phyloP scores from a whole-genome alignment of 148 eudicot species.

The Vaccinium macrocarpon region DNA sequence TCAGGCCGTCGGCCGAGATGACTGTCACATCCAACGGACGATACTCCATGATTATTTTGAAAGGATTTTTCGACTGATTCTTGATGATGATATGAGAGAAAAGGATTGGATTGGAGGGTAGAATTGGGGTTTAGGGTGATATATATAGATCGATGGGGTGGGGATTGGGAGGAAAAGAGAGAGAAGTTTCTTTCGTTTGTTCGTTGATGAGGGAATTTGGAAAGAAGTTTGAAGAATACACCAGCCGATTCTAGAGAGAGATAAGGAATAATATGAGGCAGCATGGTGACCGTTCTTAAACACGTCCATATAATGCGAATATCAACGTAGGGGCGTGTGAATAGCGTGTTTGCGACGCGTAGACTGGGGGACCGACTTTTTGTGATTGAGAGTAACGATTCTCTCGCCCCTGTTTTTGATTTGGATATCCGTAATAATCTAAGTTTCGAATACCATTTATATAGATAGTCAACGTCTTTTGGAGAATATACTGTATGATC shows the following conservation, averaged over 20 bases:
- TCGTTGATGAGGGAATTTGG: neutral
- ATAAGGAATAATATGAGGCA: too few species aligned
- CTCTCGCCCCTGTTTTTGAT: too few species aligned
- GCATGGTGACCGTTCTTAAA: too few species aligned
- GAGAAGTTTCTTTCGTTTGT: neutral
- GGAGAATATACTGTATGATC: too few species aligned
- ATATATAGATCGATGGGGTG: neutral
- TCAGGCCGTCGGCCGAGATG: constrained; percentile 47
- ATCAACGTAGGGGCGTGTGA: neutral
- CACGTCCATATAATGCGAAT: neutral
- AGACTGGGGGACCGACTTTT: too few species aligned
- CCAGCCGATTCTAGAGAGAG: neutral
- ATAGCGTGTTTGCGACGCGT: neutral
- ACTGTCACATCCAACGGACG: constrained; percentile 54
- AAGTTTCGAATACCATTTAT: too few species aligned
- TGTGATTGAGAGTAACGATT: too few species aligned
- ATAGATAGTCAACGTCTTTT: too few species aligned
- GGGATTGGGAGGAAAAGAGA: neutral
- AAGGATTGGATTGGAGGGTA: neutral
- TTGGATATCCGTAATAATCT: too few species aligned
- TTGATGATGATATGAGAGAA: too few species aligned
- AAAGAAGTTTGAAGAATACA: neutral
- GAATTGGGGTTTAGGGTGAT: neutral
- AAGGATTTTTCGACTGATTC: neutral
- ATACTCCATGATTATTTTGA: constrained; percentile 26